phyloP scores from a whole-genome alignment of 1,284 basidiomycete genomes.

The Ganoderma lucidum region DNA sequence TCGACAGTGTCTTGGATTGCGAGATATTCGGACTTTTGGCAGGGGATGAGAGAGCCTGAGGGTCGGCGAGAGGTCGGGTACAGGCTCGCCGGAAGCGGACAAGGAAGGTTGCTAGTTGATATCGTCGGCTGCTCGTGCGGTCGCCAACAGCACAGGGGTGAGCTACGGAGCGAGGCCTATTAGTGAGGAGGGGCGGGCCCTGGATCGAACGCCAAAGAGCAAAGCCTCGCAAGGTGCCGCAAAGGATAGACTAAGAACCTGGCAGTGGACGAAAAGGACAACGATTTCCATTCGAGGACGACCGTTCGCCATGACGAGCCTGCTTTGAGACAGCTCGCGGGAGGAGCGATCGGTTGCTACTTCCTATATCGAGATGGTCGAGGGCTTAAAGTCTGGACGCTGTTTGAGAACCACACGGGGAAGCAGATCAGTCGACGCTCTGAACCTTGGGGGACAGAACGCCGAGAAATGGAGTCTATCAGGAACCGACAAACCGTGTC shows the following conservation, averaged over 20 bases:
- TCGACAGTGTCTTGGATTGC: neutral
- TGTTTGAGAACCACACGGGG: slow-evolving; percentile 2
- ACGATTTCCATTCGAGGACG: neutral
- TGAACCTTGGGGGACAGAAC: neutral
- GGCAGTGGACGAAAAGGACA: neutral
- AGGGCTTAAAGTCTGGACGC: neutral
- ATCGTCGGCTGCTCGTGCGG: neutral
- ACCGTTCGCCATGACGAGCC: neutral
- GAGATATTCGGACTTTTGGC: neutral
- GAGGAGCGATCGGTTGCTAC: neutral
- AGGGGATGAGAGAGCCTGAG: neutral
- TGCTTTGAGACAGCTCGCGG: neutral
- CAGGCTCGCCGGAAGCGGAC: neutral
- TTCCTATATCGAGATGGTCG: neutral
- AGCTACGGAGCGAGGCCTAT: neutral
- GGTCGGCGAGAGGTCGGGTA: neutral
- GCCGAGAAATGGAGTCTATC: neutral
- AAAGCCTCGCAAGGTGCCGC: neutral
- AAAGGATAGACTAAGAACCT: neutral
- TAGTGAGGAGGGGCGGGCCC: neutral
- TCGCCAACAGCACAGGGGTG: neutral
- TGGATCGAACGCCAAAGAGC: neutral
- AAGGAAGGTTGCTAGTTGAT: neutral
- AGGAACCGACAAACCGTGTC: neutral
- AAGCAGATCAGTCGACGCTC: neutral